These are phyloP conservation scores for Leucocoprinus sp. DNA, from an alignment of 768 basidiomycete genomes.

Conservation along the genomic window DNA sequence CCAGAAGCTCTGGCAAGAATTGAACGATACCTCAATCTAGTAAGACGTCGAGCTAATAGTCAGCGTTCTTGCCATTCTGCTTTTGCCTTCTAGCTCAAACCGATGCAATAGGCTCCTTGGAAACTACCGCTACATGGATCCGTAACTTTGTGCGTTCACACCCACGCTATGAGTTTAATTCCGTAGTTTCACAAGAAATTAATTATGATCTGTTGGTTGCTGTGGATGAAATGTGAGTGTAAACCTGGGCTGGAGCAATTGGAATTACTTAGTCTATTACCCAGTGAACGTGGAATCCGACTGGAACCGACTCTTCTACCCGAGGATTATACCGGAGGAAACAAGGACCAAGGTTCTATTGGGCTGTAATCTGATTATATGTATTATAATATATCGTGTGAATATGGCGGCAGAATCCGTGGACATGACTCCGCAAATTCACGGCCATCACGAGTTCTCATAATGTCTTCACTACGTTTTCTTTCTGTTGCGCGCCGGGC, in stretches of 20 bases:
- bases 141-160: slow-evolving; percentile 86
- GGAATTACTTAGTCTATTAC: background rate
- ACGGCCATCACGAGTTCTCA: slow-evolving; percentile 23
- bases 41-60: slow-evolving; percentile 79
- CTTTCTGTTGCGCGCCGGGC: slow-evolving; percentile 55
- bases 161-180: slow-evolving; percentile 87
- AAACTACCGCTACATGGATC: slow-evolving; percentile 91
- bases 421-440: slow-evolving; percentile 31
- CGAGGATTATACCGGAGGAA: slow-evolving; percentile 43
- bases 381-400: too few species aligned
- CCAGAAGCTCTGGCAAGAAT: slow-evolving; percentile 52
- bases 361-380: slow-evolving; percentile 20
- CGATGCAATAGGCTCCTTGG: slow-evolving; percentile 49
- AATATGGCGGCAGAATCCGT: slow-evolving; percentile 19
- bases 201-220: slow-evolving; percentile 90
- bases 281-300: slow-evolving; percentile 64
- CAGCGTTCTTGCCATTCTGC: slow-evolving; percentile 15
- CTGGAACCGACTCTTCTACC: slow-evolving; percentile 57
- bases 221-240: slow-evolving; percentile 82
- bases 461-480: slow-evolving; percentile 74
- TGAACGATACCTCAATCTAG: slow-evolving; percentile 68
- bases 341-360: slow-evolving; percentile 37
- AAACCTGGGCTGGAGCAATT: background rate
- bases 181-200: slow-evolving; percentile 84
- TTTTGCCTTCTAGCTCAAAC: background rate